Evolutionary conservation across 1,284 basidiomycete species (phyloP).

Genomic region (Boletus albobrunnescens): DNA sequence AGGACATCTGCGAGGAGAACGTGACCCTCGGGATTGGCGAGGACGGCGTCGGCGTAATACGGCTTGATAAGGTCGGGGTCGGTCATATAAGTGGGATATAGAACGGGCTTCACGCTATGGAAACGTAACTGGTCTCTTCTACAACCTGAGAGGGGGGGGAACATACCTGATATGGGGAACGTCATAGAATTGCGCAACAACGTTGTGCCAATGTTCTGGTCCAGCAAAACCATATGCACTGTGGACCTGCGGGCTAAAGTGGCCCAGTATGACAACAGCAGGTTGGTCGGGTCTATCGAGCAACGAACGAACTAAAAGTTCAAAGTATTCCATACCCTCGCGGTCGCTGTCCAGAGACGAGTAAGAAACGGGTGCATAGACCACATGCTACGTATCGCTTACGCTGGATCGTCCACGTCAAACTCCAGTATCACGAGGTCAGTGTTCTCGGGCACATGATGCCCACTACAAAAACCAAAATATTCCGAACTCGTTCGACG

Average conservation of each 20-base stretch:
- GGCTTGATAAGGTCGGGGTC: conserved; percentile 65
- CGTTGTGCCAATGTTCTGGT: conserved; percentile 81
- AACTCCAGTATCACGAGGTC: conserved; percentile 93
- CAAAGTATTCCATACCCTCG: conserved; percentile 78
- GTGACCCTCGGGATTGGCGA: conserved; percentile 80
- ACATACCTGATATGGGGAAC: conserved; percentile 78
- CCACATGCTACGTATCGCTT: conserved; percentile 33
- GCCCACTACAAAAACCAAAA: conserved; percentile 86
- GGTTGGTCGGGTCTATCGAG: conserved; percentile 85
- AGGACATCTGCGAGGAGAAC: conserved; percentile 82
- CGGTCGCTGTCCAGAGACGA: conserved; percentile 49
- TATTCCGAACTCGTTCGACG: conserved; percentile 85
- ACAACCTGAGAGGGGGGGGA: background rate
- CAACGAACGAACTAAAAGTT: conserved; percentile 85
- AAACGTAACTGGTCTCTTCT: background rate
- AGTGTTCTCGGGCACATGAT: conserved; percentile 88
- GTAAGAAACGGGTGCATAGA: conserved; percentile 3
- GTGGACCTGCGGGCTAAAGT: conserved; percentile 85
- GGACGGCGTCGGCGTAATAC: conserved; percentile 79
- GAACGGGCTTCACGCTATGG: conserved; percentile 68
- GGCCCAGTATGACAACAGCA: conserved; percentile 86
- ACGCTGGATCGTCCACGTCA: conserved; percentile 85
- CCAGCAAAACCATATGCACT: conserved; percentile 77
- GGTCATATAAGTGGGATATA: conserved; percentile 79
- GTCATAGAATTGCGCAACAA: conserved; percentile 94